phyloP scores from a whole-genome alignment of 116 monocot genomes.

The Posidonia oceanica region DNA sequence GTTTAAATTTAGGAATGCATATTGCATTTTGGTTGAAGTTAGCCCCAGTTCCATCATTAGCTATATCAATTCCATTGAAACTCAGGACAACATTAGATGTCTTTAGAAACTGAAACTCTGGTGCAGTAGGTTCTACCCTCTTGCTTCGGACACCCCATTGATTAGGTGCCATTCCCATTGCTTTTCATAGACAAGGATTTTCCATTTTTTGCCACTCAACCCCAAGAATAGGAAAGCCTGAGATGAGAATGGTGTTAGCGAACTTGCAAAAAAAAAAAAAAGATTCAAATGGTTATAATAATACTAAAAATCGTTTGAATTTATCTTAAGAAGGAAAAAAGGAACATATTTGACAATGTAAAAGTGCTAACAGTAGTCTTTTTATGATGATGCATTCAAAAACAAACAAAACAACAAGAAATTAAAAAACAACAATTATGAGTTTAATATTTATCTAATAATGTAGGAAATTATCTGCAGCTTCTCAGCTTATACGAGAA shows the following conservation, averaged over 20 bases:
- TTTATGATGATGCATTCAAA: too few relatives aligned
- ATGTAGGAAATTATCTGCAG: too few relatives aligned
- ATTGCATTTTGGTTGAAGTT: not conserved
- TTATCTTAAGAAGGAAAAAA: too few relatives aligned
- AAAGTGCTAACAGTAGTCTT: too few relatives aligned
- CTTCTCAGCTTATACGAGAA: too few relatives aligned
- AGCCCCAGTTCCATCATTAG: slow-evolving; percentile 89
- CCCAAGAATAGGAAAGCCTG: slow-evolving; percentile 89
- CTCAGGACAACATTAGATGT: slow-evolving; percentile 86
- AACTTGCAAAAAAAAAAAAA: too few relatives aligned
- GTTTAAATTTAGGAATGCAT: not conserved
- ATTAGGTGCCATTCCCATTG: slow-evolving; percentile 76
- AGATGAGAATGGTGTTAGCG: not conserved
- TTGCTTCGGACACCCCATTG: slow-evolving; percentile 89
- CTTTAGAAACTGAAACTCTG: slow-evolving; percentile 60
- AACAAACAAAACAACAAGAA: too few relatives aligned
- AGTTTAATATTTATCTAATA: too few relatives aligned
- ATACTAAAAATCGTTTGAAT: too few relatives aligned
- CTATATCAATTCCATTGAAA: slow-evolving; percentile 96
- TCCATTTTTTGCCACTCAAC: slow-evolving; percentile 99
- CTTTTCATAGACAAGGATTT: slow-evolving; percentile 87
- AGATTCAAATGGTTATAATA: too few relatives aligned
- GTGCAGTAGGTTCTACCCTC: slow-evolving; percentile 86
- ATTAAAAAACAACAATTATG: too few relatives aligned
- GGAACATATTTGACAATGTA: too few relatives aligned